Evolutionary conservation across 768 basidiomycete species (phyloP).

Genomic region (Amanita phalloides): DNA sequence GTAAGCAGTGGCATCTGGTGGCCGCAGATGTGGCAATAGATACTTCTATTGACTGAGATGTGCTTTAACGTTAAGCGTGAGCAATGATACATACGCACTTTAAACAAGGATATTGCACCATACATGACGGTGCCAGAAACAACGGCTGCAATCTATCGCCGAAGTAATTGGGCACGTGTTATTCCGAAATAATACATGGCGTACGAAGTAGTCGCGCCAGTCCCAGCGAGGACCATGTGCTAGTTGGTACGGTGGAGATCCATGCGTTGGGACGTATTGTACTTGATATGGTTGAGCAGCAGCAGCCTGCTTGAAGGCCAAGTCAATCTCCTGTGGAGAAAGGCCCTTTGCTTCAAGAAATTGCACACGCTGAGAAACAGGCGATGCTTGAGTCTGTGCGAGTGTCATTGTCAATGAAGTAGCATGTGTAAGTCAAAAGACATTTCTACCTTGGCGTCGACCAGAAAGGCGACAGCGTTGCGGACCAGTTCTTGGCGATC

Average conservation of each 20-base stretch:
- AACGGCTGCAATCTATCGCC: slow-evolving; percentile 76
- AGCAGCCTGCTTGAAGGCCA: slow-evolving; percentile 61
- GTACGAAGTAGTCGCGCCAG: slow-evolving; percentile 96
- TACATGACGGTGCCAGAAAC: slow-evolving; percentile 81
- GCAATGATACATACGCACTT: slow-evolving; percentile 29
- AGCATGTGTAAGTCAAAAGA: background rate
- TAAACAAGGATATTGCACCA: slow-evolving; percentile 70
- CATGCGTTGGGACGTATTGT: background rate
- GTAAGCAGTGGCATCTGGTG: slow-evolving; percentile 82
- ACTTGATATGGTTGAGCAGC: slow-evolving; percentile 16
- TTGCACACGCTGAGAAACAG: slow-evolving; percentile 76
- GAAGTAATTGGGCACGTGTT: slow-evolving; percentile 15
- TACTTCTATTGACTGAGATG: slow-evolving; percentile 54
- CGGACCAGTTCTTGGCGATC: slow-evolving; percentile 67
- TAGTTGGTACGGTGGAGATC: slow-evolving; percentile 7
- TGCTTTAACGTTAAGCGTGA: slow-evolving; percentile 1
- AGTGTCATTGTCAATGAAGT: background rate
- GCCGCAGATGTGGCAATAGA: slow-evolving; percentile 80
- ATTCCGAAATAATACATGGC: slow-evolving; percentile 17
- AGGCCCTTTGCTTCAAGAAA: slow-evolving; percentile 97
- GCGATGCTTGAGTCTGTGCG: slow-evolving; percentile 60
- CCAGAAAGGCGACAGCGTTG: slow-evolving; percentile 77
- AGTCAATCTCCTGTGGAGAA: slow-evolving; percentile 73
- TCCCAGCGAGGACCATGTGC: slow-evolving; percentile 55
- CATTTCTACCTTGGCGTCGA: slow-evolving; percentile 61